Percentiles rank a stretch among this genome's conserved stretches.
Conservation (phyloP, 768 basidiomycete genomes). For the Kondoa subrosea region DNA sequence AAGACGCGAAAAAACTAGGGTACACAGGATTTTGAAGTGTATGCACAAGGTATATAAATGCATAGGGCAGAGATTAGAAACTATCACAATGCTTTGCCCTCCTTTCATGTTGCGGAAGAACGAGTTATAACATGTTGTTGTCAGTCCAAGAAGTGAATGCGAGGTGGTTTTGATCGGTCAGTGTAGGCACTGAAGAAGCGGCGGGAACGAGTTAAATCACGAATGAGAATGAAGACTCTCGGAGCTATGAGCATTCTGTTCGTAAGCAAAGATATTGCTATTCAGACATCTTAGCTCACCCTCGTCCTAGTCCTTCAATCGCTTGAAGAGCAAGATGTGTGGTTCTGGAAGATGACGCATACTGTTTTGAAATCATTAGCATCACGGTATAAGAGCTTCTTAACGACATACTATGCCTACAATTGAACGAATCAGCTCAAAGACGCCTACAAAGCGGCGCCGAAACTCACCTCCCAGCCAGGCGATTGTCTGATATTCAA, state of each 20-base stretch:
- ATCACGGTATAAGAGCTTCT: background rate
- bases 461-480: constrained; percentile 95
- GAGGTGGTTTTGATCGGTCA: too few species aligned
- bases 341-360: constrained; percentile 8
- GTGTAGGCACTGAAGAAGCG: too few species aligned
- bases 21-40: background rate
- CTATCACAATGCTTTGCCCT: too few species aligned
- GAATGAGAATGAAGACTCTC: too few species aligned
- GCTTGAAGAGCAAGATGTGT: constrained; percentile 82
- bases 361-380: background rate
- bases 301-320: constrained; percentile 32
- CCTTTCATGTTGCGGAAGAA: too few species aligned
- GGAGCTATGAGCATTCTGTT: background rate
- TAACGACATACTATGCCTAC: background rate
- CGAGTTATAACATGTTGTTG: too few species aligned
- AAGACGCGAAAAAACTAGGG: background rate
- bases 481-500: constrained; percentile 91
- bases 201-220: too few species aligned
- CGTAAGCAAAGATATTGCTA: background rate
- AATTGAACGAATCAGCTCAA: constrained; percentile 4
- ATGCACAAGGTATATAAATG: too few species aligned
- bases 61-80: too few species aligned
- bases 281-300: background rate
- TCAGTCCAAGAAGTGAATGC: too few species aligned
- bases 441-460: constrained; percentile 22